Evolutionary conservation across 202 grass and related monocot genomes (phyloP).

Genomic region (Cymbopogon flexuosus): DNA sequence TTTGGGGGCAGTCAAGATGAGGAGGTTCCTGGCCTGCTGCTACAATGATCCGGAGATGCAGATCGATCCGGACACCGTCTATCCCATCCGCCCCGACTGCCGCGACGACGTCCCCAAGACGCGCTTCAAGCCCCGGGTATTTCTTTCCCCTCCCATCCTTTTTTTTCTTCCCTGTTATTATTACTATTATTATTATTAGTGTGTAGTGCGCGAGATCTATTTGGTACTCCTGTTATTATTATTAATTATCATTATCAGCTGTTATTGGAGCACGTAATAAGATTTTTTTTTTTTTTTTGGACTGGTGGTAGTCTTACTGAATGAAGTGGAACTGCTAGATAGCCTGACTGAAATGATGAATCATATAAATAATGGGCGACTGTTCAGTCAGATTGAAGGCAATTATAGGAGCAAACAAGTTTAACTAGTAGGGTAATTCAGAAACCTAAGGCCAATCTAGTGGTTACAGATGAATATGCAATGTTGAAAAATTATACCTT

Average conservation of each 20-base stretch:
- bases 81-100: constrained; percentile 67
- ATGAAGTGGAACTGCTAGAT: neutral
- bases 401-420: neutral
- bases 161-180: too few relatives aligned
- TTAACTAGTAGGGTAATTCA: neutral
- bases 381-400: neutral
- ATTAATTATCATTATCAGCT: too few relatives aligned
- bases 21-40: constrained; percentile 73
- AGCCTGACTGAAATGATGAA: too few relatives aligned
- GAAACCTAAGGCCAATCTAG: neutral
- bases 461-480: neutral
- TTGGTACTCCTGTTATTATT: neutral
- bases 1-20: neutral
- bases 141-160: neutral
- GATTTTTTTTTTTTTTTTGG: neutral
- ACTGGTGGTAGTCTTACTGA: neutral
- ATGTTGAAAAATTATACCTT: neutral
- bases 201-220: neutral
- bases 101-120: constrained; percentile 56
- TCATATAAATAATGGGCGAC: neutral
- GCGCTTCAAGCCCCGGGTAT: constrained; percentile 76
- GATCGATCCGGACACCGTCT: constrained; percentile 73
- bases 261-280: neutral
- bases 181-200: too few relatives aligned
- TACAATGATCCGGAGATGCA: constrained; percentile 62